phyloP scores from a whole-genome alignment of 2,329 filamentous ascomycete species.

The Venturia oleaginea region DNA sequence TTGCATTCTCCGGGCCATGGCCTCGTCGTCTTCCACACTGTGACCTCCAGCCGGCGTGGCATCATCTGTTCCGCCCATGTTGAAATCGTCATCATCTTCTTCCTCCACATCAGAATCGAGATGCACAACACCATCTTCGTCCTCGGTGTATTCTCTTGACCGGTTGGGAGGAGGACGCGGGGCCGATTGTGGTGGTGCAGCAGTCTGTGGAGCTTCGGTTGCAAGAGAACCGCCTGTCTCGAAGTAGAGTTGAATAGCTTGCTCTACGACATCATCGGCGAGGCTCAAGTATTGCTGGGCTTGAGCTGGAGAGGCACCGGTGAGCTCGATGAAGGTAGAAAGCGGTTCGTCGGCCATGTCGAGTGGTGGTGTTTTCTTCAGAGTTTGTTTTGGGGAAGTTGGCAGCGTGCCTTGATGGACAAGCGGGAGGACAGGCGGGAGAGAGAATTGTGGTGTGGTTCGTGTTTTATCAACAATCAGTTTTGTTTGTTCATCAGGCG shows the following conservation, averaged over 20 bases:
- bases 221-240: slow-evolving; percentile 53
- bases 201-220: slow-evolving; percentile 23
- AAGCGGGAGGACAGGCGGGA: not conserved
- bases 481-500: not conserved
- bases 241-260: slow-evolving; percentile 84
- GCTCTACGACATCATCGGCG: slow-evolving; percentile 72
- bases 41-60: not conserved
- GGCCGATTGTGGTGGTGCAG: slow-evolving; percentile 19
- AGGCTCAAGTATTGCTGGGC: slow-evolving; percentile 78
- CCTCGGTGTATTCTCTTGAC: slow-evolving; percentile 34
- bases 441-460: too few species aligned
- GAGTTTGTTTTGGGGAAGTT: not conserved
- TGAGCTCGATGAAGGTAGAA: slow-evolving; percentile 72
- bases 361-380: not conserved
- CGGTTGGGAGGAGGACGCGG: slow-evolving; percentile 24
- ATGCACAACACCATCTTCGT: slow-evolving; percentile 55
- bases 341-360: slow-evolving; percentile 51
- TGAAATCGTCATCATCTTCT: slow-evolving; percentile 37
- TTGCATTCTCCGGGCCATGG: slow-evolving; percentile 83
- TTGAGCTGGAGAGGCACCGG: slow-evolving; percentile 61
- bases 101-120: slow-evolving; percentile 70
- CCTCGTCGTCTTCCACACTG: slow-evolving; percentile 69
- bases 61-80: slow-evolving; percentile 23
- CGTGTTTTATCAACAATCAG: not conserved
- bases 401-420: not conserved